Base-by-base conservation (phyloP, 2,329 filamentous ascomycete genomes). In the Botrytis paeoniae region DNA sequence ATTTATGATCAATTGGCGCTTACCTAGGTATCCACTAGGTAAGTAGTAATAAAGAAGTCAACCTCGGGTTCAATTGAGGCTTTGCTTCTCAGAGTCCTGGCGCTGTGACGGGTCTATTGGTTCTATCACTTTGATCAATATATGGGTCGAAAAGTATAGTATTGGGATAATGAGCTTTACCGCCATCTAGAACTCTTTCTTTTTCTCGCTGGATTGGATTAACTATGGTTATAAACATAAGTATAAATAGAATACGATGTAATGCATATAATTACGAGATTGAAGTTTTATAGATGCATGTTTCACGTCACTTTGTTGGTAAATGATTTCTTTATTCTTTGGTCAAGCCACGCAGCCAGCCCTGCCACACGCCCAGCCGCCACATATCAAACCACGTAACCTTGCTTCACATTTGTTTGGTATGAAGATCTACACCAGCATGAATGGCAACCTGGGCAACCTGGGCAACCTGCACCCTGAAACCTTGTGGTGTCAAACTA, bases 1-100 rank as follows among this genome's bases (percentile, higher is more conserved):
- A 54, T 61, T 61, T 22, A 61, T n/a, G 60, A 62, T 51, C 48
- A n/a, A 54, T 54, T n/a, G 63, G 63, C 63, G 63, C 43, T 51
- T 66, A 51, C 25, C 25, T 14, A 18, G 16, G 41, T 43, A 14
- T 10, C 12, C 1, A 14, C 39, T 14, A 41, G 39, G 39, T 41
- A 14, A 14, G 10, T 41, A 18, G n/a, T 43, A 29, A 45, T 48
- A 22, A 45, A 64, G 41, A 64, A 6, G 16, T 10, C 39, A 29
- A 64, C 32, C 41, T 43, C 41, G 41, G 41, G 41, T 20, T 43
- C 7, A 32, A 45, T 64, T 43, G 29, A 48, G 41, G 43, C 43
- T 48, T 45, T 65, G 20, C 43, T 65, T 48, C 25, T 35, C 48
- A 54, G 39, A 48, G 29, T 37, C 3, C 41, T 22, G 41, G 20